phyloP scores from a whole-genome alignment of 2,329 filamentous ascomycete species.

The Aspergillus ruber region DNA sequence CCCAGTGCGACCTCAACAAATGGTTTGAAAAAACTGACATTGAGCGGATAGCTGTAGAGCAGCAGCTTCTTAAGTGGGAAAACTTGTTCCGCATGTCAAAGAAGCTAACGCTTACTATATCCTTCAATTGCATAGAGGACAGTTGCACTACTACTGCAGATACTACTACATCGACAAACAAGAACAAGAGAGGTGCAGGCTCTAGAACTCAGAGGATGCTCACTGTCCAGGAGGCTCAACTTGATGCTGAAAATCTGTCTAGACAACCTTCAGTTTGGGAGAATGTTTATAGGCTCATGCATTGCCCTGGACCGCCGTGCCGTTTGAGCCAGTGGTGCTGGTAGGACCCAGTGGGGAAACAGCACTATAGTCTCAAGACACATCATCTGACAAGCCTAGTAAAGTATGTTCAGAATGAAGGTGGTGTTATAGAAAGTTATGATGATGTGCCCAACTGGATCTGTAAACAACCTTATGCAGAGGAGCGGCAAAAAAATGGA shows the following conservation, averaged over 20 bases:
- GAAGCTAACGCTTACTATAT: slow-evolving; percentile 23
- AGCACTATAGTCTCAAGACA: slow-evolving; percentile 9
- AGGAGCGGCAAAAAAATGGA: not conserved
- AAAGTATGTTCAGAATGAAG: slow-evolving; percentile 4
- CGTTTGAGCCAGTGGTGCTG: slow-evolving; percentile 8
- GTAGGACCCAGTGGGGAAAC: slow-evolving; percentile 8
- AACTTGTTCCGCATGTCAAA: slow-evolving; percentile 21
- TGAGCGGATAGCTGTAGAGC: slow-evolving; percentile 22
- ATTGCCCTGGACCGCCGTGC: not conserved
- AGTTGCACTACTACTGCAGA: not conserved
- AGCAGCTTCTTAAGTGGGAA: slow-evolving; percentile 18
- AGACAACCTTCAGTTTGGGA: not conserved
- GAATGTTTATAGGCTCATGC: not conserved
- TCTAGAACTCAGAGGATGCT: slow-evolving; percentile 9
- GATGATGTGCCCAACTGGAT: slow-evolving; percentile 4
- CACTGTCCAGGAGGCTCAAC: slow-evolving; percentile 3
- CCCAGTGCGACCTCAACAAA: slow-evolving; percentile 21
- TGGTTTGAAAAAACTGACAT: slow-evolving; percentile 21
- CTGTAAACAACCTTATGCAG: slow-evolving; percentile 1
- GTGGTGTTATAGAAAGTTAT: slow-evolving; percentile 2
- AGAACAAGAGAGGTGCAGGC: slow-evolving; percentile 9
- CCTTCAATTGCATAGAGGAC: slow-evolving; percentile 20
- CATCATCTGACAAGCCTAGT: slow-evolving; percentile 7
- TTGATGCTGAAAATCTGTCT: slow-evolving; percentile 2
- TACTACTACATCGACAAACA: not conserved